Base-by-base conservation (phyloP, 2,329 filamentous ascomycete species). In the Akanthomyces lecanii region DNA sequence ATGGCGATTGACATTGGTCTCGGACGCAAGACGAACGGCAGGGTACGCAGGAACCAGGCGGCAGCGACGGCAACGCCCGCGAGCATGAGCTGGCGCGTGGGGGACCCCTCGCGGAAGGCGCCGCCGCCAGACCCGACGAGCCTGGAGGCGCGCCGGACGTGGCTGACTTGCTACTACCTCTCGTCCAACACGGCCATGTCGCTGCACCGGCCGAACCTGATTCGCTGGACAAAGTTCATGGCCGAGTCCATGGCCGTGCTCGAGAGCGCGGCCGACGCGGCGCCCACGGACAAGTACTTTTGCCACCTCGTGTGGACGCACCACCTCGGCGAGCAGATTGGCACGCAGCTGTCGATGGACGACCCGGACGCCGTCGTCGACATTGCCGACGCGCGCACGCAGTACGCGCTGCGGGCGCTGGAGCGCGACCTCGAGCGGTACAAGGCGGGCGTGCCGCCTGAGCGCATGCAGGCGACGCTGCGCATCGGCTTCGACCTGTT, bases 1-100 rank as follows among this genome's bases (percentile, higher is more conserved):
- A 91, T 96, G 87, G 89, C 89, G 30, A 86, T 96, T 61, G 92
- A 96, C 68, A 83, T 96, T 40, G 92, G 92, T 0, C 83, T 96
- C 7, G 90, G 88, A 18, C 83, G 70, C 61, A 71, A 69, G 55
- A 8, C 66, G 6, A 52, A 52, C 55, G 68, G 18, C 61, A 67
- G 25, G 67, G 68, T 25, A 55, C 45, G 48, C 18, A 58, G 21
- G 40, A 45, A 38, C 25, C 28, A 23, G 11, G 10, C n/a, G 16
- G 30, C 33, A 11, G 42, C 28, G 23, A n/a, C 30, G 36, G 14
- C 36, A 25, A 36, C 33, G 57, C 51, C 1, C 36, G 44, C 10
- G 60, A 60, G 50, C 56, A 61, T 57, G 48, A 63, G 66, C 47
- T 79, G 76, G 77, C 75, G 74, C 16, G 76, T 7, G 33, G 33